A percentile compares a stretch with the other conserved stretches of the same genome.
Conservation (phyloP, 805 yeast species). For the Tetrapisispora iriomotensis region DNA sequence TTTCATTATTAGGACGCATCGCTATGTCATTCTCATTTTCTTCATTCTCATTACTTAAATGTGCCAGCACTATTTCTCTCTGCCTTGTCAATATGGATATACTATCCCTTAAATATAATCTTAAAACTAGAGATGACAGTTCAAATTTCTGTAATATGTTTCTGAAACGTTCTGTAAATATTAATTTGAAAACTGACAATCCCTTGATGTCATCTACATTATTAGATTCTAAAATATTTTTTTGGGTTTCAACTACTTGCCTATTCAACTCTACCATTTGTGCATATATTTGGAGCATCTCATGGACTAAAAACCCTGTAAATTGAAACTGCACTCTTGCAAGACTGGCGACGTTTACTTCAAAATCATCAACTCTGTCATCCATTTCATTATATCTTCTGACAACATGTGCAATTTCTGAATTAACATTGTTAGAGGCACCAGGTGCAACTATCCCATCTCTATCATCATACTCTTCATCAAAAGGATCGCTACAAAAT, state of each 20-base stretch:
- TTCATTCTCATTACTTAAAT: conserved; percentile 15
- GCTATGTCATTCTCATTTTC: conserved; percentile 5
- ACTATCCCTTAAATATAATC: conserved; percentile 27
- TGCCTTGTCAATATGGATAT: conserved; percentile 27
- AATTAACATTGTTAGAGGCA: conserved; percentile 20
- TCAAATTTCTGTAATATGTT: conserved; percentile 23
- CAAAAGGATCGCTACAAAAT: conserved; percentile 27
- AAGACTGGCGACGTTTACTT: conserved; percentile 29
- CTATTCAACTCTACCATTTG: conserved; percentile 27
- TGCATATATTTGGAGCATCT: conserved; percentile 27
- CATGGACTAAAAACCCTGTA: conserved; percentile 28
- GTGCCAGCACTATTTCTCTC: conserved; percentile 24
- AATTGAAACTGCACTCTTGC: conserved; percentile 30
- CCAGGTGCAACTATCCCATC: conserved; percentile 26
- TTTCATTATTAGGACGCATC: conserved; percentile 7
- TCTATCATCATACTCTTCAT: conserved; percentile 22
- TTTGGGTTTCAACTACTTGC: conserved; percentile 21
- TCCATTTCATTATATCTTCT: conserved; percentile 25
- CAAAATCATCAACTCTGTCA: conserved; percentile 28
- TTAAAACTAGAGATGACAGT: conserved; percentile 25
- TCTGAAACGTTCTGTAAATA: conserved; percentile 20
- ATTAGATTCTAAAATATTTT: conserved; percentile 14
- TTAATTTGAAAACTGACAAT: conserved; percentile 21
- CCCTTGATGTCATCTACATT: conserved; percentile 20
- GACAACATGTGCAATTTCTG: conserved; percentile 26